Conservation (phyloP, 345 rosid species). For the Nasturtium officinale region DNA sequence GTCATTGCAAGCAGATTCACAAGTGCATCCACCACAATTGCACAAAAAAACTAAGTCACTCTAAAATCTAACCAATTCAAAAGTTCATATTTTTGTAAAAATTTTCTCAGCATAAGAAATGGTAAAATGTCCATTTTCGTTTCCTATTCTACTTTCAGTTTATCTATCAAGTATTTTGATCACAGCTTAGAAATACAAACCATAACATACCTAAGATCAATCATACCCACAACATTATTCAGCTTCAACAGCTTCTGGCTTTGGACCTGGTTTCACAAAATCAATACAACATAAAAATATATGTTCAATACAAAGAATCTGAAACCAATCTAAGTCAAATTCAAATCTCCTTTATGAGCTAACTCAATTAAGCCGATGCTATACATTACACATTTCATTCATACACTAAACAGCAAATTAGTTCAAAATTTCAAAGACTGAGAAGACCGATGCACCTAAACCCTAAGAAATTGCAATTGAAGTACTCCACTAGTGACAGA, state of each 20-base stretch:
- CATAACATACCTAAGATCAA: constrained; percentile 12
- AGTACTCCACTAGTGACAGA: neutral
- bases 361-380: neutral
- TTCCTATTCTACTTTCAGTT: neutral
- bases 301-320: neutral
- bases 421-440: neutral
- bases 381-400: neutral
- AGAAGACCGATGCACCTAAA: neutral
- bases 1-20: neutral
- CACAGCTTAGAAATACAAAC: neutral
- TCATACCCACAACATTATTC: constrained; percentile 6
- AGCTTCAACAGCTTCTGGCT: constrained; percentile 36
- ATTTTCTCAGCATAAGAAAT: neutral
- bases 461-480: neutral
- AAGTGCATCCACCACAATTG: neutral
- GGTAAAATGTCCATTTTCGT: neutral
- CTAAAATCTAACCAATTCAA: neutral
- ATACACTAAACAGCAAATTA: neutral
- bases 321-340: neutral
- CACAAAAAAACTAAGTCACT: neutral
- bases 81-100: neutral
- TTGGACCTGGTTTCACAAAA: constrained; percentile 30
- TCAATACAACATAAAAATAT: neutral
- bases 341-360: neutral
- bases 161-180: neutral